A percentile compares a stretch with the other conserved stretches of the same genome.
Conservation (phyloP, 2,329 filamentous ascomycete species). For the Thermomyces lanuginosus region DNA sequence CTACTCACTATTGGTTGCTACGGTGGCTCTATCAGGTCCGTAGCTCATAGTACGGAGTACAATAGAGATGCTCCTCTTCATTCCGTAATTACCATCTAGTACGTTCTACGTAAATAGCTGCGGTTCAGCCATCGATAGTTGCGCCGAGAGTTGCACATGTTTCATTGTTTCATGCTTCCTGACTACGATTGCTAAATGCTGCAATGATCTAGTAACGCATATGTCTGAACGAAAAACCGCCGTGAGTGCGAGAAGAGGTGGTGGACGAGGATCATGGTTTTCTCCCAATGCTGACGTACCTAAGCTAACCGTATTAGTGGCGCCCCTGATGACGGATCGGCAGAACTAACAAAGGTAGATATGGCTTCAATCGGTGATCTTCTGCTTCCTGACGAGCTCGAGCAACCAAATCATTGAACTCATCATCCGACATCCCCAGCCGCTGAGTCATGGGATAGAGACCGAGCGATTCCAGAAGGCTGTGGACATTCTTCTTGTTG, state of each 20-base stretch:
- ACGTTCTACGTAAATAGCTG: no score
- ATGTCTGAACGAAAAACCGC: no score
- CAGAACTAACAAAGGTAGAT: constrained; percentile 32
- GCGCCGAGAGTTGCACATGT: not conserved
- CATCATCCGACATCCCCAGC: constrained; percentile 24
- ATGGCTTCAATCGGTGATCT: constrained; percentile 24
- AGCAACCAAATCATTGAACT: constrained; percentile 21
- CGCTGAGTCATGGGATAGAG: constrained; percentile 30
- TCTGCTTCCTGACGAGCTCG: constrained; percentile 24
- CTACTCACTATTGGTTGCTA: no score
- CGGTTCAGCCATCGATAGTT: no score
- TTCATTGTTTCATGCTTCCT: no score
- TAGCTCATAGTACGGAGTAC: no score
- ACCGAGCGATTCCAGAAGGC: constrained; percentile 24
- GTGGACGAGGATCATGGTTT: constrained; percentile 21
- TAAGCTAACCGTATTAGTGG: constrained; percentile 12
- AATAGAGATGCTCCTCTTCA: no score
- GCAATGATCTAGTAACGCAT: no score
- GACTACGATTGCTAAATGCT: no score
- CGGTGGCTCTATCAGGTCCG: no score
- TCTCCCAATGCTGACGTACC: constrained; percentile 29
- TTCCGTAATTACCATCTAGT: no score
- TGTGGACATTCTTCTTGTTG: constrained; percentile 22
- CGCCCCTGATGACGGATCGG: not conserved
- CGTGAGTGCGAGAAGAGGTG: no score